Evolutionary conservation across 1,284 basidiomycete species (phyloP).

Genomic region (Heterobasidion parviporum): DNA sequence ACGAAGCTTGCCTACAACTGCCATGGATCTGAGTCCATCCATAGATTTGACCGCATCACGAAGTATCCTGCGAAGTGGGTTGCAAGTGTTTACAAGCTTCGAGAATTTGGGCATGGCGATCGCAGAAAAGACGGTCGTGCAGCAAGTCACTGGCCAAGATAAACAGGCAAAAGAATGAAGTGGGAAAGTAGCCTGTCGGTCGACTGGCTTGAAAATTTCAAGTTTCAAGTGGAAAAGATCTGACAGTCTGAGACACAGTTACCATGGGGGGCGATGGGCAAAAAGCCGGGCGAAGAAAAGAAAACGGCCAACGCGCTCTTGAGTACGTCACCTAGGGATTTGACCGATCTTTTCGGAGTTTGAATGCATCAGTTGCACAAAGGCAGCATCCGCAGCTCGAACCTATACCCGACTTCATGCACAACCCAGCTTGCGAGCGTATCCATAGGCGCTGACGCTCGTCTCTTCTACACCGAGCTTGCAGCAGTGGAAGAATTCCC

Average conservation of each 20-base stretch:
- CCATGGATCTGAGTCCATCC: not conserved
- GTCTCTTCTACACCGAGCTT: not conserved
- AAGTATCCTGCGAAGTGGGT: conserved; percentile 1
- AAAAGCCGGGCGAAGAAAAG: too few species aligned
- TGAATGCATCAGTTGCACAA: not conserved
- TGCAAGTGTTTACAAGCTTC: not conserved
- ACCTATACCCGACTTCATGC: too few species aligned
- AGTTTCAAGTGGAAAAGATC: too few species aligned
- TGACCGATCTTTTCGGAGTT: not conserved
- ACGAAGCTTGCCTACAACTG: not conserved
- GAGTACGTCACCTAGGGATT: too few species aligned
- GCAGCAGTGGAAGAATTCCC: too few species aligned
- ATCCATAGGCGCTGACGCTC: not conserved
- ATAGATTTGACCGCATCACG: conserved; percentile 14
- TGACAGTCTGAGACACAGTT: too few species aligned
- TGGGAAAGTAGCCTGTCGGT: too few species aligned
- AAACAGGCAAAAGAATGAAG: not conserved
- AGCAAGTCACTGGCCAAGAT: not conserved
- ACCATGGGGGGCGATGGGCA: too few species aligned
- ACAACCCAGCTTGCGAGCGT: not conserved
- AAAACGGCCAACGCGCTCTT: not conserved
- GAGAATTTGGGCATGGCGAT: conserved; percentile 1
- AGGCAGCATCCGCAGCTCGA: too few species aligned
- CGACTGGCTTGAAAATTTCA: too few species aligned
- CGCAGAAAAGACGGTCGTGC: not conserved